Evolutionary conservation across 306 rosid genomes (phyloP), one percentile per base, ranked within the genome.

Genomic region (Lathyrus aphaca): DNA sequence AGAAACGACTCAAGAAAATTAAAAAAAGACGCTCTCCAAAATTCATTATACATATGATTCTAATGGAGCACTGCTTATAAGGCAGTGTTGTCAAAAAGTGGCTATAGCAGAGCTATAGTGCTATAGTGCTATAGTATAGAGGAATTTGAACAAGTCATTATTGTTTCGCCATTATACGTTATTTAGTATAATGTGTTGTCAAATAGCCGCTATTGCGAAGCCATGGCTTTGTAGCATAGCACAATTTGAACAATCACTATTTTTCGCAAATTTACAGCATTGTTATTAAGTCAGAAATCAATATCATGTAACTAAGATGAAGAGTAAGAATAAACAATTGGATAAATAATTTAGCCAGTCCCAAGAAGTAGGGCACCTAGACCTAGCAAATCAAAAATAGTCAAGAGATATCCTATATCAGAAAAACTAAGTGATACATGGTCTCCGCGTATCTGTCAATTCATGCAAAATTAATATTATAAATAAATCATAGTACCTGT

Each of bases 401-500:
- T 4, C 16, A 44, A 72, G 57, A 49, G 50, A 66, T 39, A 56
- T 58, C 57, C 30, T 11, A 59, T 49, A 58, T 64, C 60, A 27
- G 64, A 43, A 66, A 73, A 51, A 35, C 27, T 17, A 29, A 13
- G 29, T 50, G 39, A 45, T 19, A 68, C 27, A 56, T 27, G 39
- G 60, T 23, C 54, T 55, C 53, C n/a, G 39, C 56, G 73, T 49
- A 8, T 65, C 46, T 14, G 68, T 59, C 50, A 10, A 55, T 45
- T 68, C 64, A 35, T 15, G 10, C 38, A 74, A 64, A 65, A 56
- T 25, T 63, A 63, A 72, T 15, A 71, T 49, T 50, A 49, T 30
- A 77, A 72, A 59, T 32, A 51, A 51, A 19, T 51, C 29, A 15
- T 59, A 56, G 60, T 83, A 95, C 99, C 99, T 95, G 99, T 79